Evolutionary conservation across 2,329 filamentous ascomycete genomes (phyloP), one percentile per base, ranked within the genome.

Genomic region (Xylariaceae sp.): DNA sequence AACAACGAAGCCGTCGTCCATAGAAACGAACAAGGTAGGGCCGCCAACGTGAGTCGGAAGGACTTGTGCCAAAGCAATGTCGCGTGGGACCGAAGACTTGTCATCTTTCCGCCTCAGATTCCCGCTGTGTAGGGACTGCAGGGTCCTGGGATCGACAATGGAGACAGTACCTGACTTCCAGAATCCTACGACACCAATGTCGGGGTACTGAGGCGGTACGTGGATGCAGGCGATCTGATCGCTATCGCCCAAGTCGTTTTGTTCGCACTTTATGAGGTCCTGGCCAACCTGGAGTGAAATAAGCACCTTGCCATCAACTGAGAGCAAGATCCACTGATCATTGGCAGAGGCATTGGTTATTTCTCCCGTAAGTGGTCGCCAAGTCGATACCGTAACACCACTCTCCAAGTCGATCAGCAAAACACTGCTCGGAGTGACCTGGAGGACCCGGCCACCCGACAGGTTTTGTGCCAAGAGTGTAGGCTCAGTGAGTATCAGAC

Each of bases 1-100:
- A 54, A 96, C 82, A 0, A 99, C 89, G 62, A 89, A 90, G 3
- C 94, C 94, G 73, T 97, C 93, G 52, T 95, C 91, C 82, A 97
- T 89, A 10, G 93, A 89, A 37, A 96, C 82, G 62, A 99, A 89
- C 0, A 99, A 79, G 0, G 89, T 96, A 0, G 91, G 88, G 0
- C 82, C 83, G 5, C 77, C 74, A 7, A 73, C 58, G 6, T 75
- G 67, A 5, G 80, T 78, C 11, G 87, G 86, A 50, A 97, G 82
- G 3, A 97, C 81, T 62, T 92, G 87, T 4, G 90, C 88, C 6
- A 97, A 81, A 0, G 87, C 84, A 34, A 97, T 81, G 55, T 92
- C 91, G 63, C 93, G 83, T 0, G 94, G 92, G 34, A 97, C 87
- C 0, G 90, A 91, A 6, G 88, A 82, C 49, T 85, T 86, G 59